These are phyloP conservation scores for Alternaria sp. DNA, from an alignment of 2,329 filamentous ascomycete genomes.

Conservation along the genomic window DNA sequence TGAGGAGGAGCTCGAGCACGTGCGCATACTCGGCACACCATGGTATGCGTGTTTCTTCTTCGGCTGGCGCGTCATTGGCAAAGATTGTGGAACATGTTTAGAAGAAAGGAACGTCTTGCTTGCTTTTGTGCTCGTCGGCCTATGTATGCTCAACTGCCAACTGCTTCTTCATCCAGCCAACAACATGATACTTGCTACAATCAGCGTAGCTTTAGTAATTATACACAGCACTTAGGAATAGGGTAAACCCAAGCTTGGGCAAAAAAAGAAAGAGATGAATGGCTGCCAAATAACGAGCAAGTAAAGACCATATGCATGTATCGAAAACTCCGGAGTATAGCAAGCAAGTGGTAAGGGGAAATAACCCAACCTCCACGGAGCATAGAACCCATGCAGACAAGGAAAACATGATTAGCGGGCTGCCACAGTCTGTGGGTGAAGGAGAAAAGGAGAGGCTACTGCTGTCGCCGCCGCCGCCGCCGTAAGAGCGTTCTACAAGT, in stretches of 20 bases:
- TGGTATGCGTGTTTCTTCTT: no score
- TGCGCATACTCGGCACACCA: not conserved
- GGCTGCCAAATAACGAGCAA: slow-evolving; percentile 35
- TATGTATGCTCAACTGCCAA: slow-evolving; percentile 31
- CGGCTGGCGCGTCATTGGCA: not conserved
- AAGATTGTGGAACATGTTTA: not conserved
- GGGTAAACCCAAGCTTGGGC: slow-evolving; percentile 23
- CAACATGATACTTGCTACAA: slow-evolving; percentile 22
- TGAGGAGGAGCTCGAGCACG: slow-evolving; percentile 7
- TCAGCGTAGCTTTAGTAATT: slow-evolving; percentile 38
- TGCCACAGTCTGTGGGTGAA: slow-evolving; percentile 29
- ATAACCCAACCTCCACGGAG: slow-evolving; percentile 38
- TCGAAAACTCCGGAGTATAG: slow-evolving; percentile 41
- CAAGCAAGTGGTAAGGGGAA: slow-evolving; percentile 27
- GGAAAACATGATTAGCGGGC: slow-evolving; percentile 47
- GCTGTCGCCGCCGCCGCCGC: slow-evolving; percentile 42
- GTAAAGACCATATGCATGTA: slow-evolving; percentile 48
- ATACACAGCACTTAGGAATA: slow-evolving; percentile 36
- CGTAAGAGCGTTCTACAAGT: slow-evolving; percentile 47
- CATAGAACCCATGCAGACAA: slow-evolving; percentile 45
- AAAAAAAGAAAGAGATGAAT: slow-evolving; percentile 15
- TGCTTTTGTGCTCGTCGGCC: slow-evolving; percentile 42
- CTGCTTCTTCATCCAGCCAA: slow-evolving; percentile 14
- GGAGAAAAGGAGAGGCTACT: slow-evolving; percentile 36
- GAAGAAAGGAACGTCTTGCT: slow-evolving; percentile 38